Evolutionary conservation across 2,329 filamentous ascomycete genomes (phyloP).

Genomic region (Pseudogymnoascus sp.): DNA sequence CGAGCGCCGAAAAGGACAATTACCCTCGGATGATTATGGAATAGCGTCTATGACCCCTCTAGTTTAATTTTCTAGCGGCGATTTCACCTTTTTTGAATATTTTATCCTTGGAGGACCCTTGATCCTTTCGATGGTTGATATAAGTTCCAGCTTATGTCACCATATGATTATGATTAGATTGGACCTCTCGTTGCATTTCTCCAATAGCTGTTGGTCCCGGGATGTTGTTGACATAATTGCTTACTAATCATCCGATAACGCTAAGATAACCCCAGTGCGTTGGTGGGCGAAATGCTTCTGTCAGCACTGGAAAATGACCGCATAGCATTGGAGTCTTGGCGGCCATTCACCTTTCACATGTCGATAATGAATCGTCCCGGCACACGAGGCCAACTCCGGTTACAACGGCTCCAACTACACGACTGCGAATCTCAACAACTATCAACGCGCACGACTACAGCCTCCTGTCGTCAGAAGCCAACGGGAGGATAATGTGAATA

Average conservation of each 20-base stretch:
- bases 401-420: background rate
- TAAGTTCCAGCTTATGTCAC: background rate
- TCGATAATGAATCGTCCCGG: background rate
- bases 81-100: background rate
- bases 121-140: background rate
- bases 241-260: background rate
- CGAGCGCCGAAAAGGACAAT: background rate
- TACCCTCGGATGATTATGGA: background rate
- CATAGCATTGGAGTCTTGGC: background rate
- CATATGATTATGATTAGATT: background rate
- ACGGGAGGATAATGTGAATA: background rate
- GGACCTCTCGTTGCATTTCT: background rate
- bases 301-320: background rate
- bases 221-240: background rate
- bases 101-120: background rate
- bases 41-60: background rate
- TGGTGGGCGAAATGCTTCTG: background rate
- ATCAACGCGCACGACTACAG: background rate
- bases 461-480: background rate
- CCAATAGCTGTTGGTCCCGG: background rate
- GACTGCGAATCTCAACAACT: background rate
- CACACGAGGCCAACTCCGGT: background rate
- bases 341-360: constrained; percentile 5
- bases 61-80: background rate
- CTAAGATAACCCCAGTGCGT: background rate